phyloP scores from a whole-genome alignment of 2,329 filamentous ascomycete genomes.

The Xylaria polymorpha region DNA sequence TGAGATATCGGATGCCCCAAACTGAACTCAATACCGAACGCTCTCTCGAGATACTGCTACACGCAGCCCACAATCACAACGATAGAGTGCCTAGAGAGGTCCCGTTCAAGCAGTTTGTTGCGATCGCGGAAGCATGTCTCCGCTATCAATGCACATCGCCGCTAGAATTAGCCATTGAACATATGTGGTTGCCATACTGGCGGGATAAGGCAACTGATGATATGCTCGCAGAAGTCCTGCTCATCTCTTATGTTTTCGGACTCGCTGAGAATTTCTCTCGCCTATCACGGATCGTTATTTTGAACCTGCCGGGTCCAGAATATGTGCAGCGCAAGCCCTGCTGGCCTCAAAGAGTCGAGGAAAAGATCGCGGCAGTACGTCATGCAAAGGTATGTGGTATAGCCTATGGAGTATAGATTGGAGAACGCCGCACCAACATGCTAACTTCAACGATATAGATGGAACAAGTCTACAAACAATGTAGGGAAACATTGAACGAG shows the following conservation, averaged over 20 bases:
- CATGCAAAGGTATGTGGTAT: conserved; percentile 56
- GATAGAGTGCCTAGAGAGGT: conserved; percentile 60
- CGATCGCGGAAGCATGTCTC: conserved; percentile 62
- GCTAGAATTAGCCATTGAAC: conserved; percentile 62
- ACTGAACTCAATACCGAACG: conserved; percentile 57
- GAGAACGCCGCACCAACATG: background rate
- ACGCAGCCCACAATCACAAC: conserved; percentile 63
- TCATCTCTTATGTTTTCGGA: conserved; percentile 66
- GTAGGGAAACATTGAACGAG: conserved; percentile 57
- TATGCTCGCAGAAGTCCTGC: conserved; percentile 61
- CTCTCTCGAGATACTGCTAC: conserved; percentile 60
- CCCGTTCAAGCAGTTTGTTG: conserved; percentile 62
- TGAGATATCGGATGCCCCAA: conserved; percentile 65
- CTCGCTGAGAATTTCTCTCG: conserved; percentile 60
- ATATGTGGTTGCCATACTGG: conserved; percentile 65
- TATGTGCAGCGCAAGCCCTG: conserved; percentile 58
- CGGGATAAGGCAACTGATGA: conserved; percentile 53
- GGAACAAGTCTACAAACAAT: conserved; percentile 62
- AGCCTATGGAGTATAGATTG: background rate
- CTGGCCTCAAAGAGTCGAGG: conserved; percentile 61
- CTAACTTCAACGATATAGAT: conserved; percentile 25
- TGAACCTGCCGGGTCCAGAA: conserved; percentile 58
- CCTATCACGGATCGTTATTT: conserved; percentile 61
- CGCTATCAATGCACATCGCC: conserved; percentile 64
- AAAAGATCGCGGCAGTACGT: conserved; percentile 62